Evolutionary conservation across 257 asterid species (phyloP).

Genomic region (Nicotiana obtusifolia): DNA sequence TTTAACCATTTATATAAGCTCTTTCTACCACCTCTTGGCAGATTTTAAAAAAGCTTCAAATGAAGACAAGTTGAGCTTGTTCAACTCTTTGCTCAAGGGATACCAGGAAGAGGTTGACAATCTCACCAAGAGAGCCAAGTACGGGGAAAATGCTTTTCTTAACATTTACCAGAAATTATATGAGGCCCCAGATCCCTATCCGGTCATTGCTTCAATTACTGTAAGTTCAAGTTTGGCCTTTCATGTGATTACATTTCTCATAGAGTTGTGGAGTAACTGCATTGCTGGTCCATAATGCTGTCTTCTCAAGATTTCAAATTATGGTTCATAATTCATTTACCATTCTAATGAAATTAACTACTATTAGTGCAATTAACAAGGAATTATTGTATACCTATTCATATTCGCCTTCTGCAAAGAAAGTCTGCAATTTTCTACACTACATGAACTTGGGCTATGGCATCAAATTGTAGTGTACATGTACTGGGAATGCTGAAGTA

Average conservation of each 20-base stretch:
- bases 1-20: constrained; percentile 1
- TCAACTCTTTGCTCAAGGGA: constrained; percentile 87
- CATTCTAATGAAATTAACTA: no score
- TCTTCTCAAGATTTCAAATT: neutral
- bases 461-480: neutral
- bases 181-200: constrained; percentile 97
- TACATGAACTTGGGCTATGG: neutral
- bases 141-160: constrained; percentile 95
- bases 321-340: neutral
- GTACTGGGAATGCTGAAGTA: neutral
- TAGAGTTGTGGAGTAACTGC: neutral
- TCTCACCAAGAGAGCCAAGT: constrained; percentile 92
- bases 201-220: constrained; percentile 72
- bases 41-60: constrained; percentile 92
- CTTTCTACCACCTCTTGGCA: constrained; percentile 26
- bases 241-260: constrained; percentile 3
- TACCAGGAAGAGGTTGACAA: constrained; percentile 99
- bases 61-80: constrained; percentile 77
- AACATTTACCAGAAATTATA: constrained; percentile 95
- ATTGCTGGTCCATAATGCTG: neutral
- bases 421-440: neutral
- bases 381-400: neutral
- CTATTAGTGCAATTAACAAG: neutral
- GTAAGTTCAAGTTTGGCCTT: constrained; percentile 40
- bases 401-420: neutral